Evolutionary conservation across 371 early-diverging fungal species (phyloP), one percentile per base, ranked within the genome.

Genomic region (Apophysomyces sp.): DNA sequence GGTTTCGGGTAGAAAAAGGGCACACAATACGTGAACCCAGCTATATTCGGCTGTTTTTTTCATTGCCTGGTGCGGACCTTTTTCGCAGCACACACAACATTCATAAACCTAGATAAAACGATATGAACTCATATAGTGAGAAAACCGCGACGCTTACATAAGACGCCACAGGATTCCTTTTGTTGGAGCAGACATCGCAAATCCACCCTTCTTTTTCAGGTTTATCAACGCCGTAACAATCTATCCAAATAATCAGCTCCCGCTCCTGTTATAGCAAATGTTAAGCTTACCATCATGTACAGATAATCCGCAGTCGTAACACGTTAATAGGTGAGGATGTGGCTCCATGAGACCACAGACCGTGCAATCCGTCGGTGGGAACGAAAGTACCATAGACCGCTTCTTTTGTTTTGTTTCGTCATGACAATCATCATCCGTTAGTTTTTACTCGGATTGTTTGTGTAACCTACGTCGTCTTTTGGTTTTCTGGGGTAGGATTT

Each of bases 1-100:
- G 57, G 84, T 77, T 56, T 94, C 96, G 1, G 92, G 91, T 28
- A 94, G 87, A 72, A 91, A 92, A 13, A 90, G 71, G 0, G 97
- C 92, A 62, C 99, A 99, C 13, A 91, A 71, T 1, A 98, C 80
- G 71, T 99, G 99, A 0, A 87, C 96, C 99, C 99, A 99, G 57
- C 86, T 83, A 67, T 91, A 92, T 6, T 86, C 89, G 21, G 83
- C 84, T 2, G 99, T 97, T 54, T 85, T 86, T 74, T 98, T 98
- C 68, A 96, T 84, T 5, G 98, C 89, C 34, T 82, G 76, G 0
- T 68, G 72, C 8, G 72, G 59, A 5, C 62, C 73, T 2, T 63
- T 58, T 29, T 74, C 57, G 41, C 71, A 65, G 58, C 92, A 92
- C 5, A 90, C 58, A 0, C 88, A 72, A 62, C 92, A 92, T 41